Evolutionary conservation across 1,284 basidiomycete species (phyloP), one percentile per base, ranked within the genome.

Genomic region (Porogramme epimiltina): DNA sequence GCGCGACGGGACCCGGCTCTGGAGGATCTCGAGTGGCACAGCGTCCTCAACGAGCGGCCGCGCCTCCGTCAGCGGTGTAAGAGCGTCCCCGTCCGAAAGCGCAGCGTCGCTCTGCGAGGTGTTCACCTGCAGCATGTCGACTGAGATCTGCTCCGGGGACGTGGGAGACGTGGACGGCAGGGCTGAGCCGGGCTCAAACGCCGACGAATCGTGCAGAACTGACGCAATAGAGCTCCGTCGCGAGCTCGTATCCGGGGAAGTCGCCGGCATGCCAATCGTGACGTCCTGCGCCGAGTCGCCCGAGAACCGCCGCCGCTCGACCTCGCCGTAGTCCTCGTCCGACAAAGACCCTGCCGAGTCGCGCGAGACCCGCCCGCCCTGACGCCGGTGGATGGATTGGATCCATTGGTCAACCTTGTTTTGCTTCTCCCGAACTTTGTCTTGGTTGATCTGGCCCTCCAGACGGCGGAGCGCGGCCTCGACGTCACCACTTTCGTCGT

Each of bases 351-450:
- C 53, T 9, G 34, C 44, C 4, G 51, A 51, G 15, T 52, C 54
- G 18, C 46, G 49, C 33, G 31, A 3, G 25, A 46, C 40, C 1
- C 28, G 82, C 0, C 84, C 84, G 20, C 75, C 77, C 67, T 84
- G 73, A 26, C 86, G 77, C 54, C 84, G 77, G 59, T 82, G 81
- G 19, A 91, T 89, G 19, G 79, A 81, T 57, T 82, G 79, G 51
- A 95, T 84, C 87, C 91, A 93, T 9, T 81, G 80, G 65, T 93
- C 87, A 3, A 94, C 91, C 64, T 91, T 91, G 47, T 75, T 74
- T 39, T 81, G 81, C 64, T 89, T 91, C 61, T 85, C 82, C 58
- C 79, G 73, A 62, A 87, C 80, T 61, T 82, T 79, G 57, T 82
- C 74, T 0, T 79, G 80, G 66, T 89, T 91, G 52, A 94, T 89